Evolutionary conservation across 2,329 filamentous ascomycete species (phyloP).

Genomic region (Epichloe uncinata): DNA sequence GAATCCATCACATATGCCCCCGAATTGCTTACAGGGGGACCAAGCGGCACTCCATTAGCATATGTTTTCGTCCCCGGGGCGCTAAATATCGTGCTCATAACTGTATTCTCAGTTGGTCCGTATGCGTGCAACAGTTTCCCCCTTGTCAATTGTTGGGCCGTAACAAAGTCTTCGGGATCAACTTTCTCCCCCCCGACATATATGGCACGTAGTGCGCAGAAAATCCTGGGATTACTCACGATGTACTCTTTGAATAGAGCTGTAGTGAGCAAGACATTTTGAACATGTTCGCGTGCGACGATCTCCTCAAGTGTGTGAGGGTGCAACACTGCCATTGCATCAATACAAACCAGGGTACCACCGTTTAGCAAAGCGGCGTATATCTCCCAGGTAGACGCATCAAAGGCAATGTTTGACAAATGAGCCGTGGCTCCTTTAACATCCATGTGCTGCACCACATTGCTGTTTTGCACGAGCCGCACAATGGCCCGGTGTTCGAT

Average conservation of each 20-base stretch:
- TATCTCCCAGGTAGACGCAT: slow-evolving; percentile 8
- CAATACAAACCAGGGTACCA: slow-evolving; percentile 8
- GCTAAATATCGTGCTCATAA: background rate
- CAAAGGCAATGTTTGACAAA: slow-evolving; percentile 8
- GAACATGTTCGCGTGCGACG: background rate
- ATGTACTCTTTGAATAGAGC: slow-evolving; percentile 1
- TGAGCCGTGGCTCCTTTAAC: background rate
- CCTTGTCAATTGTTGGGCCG: background rate
- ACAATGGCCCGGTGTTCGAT: background rate
- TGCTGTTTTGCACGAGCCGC: background rate
- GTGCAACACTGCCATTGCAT: slow-evolving; percentile 6
- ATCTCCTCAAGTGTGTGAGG: background rate
- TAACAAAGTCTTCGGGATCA: background rate
- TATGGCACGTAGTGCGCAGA: background rate
- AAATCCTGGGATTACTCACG: background rate
- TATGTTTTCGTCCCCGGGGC: background rate
- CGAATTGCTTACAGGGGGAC: background rate
- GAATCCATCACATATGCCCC: slow-evolving; percentile 13
- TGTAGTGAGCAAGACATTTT: background rate
- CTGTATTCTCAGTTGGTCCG: background rate
- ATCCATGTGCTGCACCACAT: background rate
- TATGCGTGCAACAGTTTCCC: slow-evolving; percentile 5
- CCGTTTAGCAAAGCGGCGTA: slow-evolving; percentile 7
- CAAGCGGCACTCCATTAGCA: background rate
- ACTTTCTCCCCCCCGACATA: background rate